Evolutionary conservation across 1,139 yeast genomes (phyloP).

Genomic region (Yamadazyma dendronema): DNA sequence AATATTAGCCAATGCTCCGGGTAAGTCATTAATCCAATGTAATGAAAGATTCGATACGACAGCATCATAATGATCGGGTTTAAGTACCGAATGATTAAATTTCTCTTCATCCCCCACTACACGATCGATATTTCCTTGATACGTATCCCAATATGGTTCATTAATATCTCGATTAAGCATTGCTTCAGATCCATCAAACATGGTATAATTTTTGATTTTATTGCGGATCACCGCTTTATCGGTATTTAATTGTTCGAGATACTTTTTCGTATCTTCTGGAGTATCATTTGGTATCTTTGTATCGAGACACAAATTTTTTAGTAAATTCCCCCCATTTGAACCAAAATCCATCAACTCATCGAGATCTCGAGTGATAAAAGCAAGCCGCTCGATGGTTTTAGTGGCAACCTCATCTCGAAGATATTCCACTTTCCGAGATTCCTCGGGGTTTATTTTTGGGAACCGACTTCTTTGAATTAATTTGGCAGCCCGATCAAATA

Average conservation of each 20-base stretch:
- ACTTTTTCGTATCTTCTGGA: constrained; percentile 24
- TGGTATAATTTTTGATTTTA: constrained; percentile 55
- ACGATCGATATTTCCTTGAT: constrained; percentile 45
- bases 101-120: constrained; percentile 68
- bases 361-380: constrained; percentile 68
- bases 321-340: constrained; percentile 64
- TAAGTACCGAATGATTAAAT: constrained; percentile 40
- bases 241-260: constrained; percentile 40
- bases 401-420: constrained; percentile 71
- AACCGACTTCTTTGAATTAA: constrained; percentile 58
- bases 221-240: constrained; percentile 52
- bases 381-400: constrained; percentile 71
- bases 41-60: constrained; percentile 70
- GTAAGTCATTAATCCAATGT: constrained; percentile 87
- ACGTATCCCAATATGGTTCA: constrained; percentile 31
- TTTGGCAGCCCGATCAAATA: constrained; percentile 67
- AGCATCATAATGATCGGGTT: constrained; percentile 59
- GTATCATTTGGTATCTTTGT: constrained; percentile 26
- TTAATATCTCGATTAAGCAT: constrained; percentile 52
- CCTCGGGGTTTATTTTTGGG: constrained; percentile 38
- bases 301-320: constrained; percentile 34
- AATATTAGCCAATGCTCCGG: constrained; percentile 56
- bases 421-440: constrained; percentile 67
- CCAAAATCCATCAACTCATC: constrained; percentile 69
- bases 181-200: constrained; percentile 64